Conservation (phyloP, 352 stramenopile genomes). For the Phytopythium vexans region DNA sequence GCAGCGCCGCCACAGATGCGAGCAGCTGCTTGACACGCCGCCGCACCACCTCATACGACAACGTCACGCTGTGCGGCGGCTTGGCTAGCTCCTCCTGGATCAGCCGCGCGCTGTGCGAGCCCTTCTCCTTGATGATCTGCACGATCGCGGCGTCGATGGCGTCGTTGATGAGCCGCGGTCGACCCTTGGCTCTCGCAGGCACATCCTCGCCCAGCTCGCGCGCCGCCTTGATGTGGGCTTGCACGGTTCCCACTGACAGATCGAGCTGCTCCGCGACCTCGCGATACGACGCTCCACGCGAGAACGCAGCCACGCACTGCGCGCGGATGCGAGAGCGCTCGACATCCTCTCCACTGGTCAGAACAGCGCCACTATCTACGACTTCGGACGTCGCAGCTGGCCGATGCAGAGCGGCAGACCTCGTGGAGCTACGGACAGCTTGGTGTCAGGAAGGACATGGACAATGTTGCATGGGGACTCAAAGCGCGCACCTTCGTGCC, state of each 20-base stretch:
- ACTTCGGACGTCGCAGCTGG: not conserved
- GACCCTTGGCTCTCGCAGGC: not conserved
- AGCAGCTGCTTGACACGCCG: conserved; percentile 17
- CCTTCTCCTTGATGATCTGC: conserved; percentile 13
- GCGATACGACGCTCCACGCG: conserved; percentile 1
- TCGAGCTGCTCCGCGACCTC: conserved; percentile 6
- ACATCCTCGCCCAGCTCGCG: conserved; percentile 3
- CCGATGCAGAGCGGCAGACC: too few relatives aligned
- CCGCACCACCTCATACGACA: conserved; percentile 26
- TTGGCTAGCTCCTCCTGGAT: conserved; percentile 22
- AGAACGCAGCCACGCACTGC: conserved; percentile 2
- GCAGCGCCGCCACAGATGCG: not conserved
- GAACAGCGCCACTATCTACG: not conserved
- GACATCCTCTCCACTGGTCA: not conserved
- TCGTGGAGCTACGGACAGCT: too few relatives aligned
- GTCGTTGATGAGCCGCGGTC: conserved; percentile 6
- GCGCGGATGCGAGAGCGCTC: not conserved
- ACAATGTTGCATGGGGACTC: too few relatives aligned
- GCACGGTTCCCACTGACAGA: conserved; percentile 1
- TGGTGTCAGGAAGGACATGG: too few relatives aligned
- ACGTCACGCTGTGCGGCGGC: conserved; percentile 10
- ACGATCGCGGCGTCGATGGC: conserved; percentile 6
- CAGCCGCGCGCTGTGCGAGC: conserved; percentile 14
- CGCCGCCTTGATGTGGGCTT: conserved; percentile 3
- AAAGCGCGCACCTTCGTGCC: too few relatives aligned